Conservation (phyloP, 495 filamentous ascomycete species). For the Penicillium daleae region DNA sequence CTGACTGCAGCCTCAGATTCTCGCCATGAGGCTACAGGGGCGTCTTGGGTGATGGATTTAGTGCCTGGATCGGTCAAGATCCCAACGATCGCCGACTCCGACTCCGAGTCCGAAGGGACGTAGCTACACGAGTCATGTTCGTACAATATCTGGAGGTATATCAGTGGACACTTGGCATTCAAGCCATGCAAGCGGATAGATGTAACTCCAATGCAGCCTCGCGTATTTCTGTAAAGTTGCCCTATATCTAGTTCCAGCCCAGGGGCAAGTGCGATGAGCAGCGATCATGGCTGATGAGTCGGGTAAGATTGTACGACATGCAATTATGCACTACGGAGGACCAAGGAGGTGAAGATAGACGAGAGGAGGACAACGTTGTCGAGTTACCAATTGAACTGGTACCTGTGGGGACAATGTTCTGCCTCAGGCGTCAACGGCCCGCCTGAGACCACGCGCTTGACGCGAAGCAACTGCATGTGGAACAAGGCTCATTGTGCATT, state of each 20-base stretch:
- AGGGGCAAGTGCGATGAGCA: not conserved
- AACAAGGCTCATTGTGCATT: conserved; percentile 1
- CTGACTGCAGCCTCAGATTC: not conserved
- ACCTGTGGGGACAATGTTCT: not conserved
- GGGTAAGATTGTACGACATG: not conserved
- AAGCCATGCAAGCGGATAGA: not conserved
- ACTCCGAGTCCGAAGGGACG: conserved; percentile 28
- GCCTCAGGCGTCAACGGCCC: not conserved
- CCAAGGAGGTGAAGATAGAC: not conserved
- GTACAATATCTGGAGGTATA: not conserved
- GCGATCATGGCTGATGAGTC: not conserved
- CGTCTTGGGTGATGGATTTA: not conserved
- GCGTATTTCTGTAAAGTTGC: not conserved
- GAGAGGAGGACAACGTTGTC: not conserved
- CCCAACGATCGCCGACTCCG: conserved; percentile 20
- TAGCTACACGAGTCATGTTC: not conserved
- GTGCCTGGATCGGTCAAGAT: not conserved
- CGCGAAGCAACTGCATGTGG: not conserved
- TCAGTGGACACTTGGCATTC: conserved; percentile 1
- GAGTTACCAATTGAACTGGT: not conserved
- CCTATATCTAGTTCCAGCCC: not conserved
- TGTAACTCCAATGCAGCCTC: not conserved
- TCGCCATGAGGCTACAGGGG: not conserved
- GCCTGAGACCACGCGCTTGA: not conserved
- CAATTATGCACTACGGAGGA: not conserved